These are phyloP conservation scores for Phialemoniopsis sp. DNA, from an alignment of 2,329 filamentous ascomycete genomes.

Conservation along the genomic window DNA sequence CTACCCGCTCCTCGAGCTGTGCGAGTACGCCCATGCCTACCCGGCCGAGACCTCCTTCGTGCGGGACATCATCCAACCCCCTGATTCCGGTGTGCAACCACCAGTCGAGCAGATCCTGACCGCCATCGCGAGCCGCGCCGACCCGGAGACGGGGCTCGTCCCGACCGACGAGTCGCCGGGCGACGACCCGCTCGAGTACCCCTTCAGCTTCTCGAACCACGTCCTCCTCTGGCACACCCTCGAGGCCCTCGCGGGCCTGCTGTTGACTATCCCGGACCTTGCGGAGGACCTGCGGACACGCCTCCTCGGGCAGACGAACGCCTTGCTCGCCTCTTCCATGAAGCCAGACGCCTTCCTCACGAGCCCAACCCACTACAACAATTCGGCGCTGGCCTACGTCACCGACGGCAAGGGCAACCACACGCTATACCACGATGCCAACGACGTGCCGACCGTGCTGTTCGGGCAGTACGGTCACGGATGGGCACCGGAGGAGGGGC, in stretches of 20 bases:
- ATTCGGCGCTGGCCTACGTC: constrained; percentile 13
- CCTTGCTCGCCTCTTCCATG: not conserved
- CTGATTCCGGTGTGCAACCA: no score
- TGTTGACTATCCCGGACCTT: not conserved
- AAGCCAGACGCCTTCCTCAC: not conserved
- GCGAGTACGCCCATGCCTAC: constrained; percentile 9
- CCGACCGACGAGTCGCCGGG: constrained; percentile 13
- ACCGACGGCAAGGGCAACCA: constrained; percentile 1
- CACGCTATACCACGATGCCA: constrained; percentile 13
- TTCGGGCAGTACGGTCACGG: no score
- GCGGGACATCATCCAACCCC: not conserved
- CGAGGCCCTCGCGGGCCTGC: not conserved
- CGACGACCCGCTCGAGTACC: constrained; percentile 9
- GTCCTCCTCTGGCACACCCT: constrained; percentile 13
- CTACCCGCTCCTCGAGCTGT: constrained; percentile 15
- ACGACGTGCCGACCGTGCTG: constrained; percentile 14
- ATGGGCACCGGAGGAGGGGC: no score
- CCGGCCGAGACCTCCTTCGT: constrained; percentile 3
- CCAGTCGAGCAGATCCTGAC: constrained; percentile 2
- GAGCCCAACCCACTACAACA: no score
- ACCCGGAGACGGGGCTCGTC: constrained; percentile 5
- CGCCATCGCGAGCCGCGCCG: constrained; percentile 4
- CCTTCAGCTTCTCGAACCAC: constrained; percentile 13
- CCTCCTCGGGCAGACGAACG: not conserved
- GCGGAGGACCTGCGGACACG: not conserved